Conservation (phyloP, 208 protist species). For the Leishmania amazonensis region DNA sequence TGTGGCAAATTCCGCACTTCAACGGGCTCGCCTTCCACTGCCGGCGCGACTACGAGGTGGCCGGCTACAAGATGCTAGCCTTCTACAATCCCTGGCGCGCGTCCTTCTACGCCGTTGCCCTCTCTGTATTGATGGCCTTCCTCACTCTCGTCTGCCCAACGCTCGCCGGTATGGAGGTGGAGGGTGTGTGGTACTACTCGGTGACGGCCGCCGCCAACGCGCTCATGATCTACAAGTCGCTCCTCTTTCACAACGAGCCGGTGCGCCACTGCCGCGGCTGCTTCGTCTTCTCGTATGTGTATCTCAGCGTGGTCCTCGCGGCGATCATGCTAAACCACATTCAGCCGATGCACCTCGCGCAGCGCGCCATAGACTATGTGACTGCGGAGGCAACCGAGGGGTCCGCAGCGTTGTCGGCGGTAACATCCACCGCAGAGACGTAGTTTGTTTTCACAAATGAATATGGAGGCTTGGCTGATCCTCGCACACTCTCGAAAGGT, state of each 20-base stretch:
- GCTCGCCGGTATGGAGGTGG: conserved; percentile 48
- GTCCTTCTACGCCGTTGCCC: conserved; percentile 85
- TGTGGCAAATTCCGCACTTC: conserved; percentile 95
- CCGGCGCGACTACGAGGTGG: conserved; percentile 87
- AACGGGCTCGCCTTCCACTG: conserved; percentile 90
- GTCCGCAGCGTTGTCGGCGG: background rate
- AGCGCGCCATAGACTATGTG: conserved; percentile 26
- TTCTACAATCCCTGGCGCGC: conserved; percentile 85
- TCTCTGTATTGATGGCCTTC: conserved; percentile 71
- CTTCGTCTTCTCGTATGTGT: conserved; percentile 91
- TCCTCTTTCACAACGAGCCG: conserved; percentile 79
- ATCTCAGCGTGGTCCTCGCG: conserved; percentile 72
- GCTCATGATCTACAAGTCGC: conserved; percentile 87
- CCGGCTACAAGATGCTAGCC: conserved; percentile 92
- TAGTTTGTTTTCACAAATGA: background rate
- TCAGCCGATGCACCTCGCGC: conserved; percentile 54
- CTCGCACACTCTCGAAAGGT: background rate
- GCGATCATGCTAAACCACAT: conserved; percentile 83
- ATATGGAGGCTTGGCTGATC: background rate
- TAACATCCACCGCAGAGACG: conserved; percentile 2
- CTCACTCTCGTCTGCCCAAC: conserved; percentile 60
- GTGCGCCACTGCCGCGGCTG: conserved; percentile 83
- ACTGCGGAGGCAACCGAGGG: conserved; percentile 15
- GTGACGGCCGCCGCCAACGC: conserved; percentile 52
- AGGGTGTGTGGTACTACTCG: conserved; percentile 80